Conservation (phyloP, 768 basidiomycete species). For the Pholiota conissans region DNA sequence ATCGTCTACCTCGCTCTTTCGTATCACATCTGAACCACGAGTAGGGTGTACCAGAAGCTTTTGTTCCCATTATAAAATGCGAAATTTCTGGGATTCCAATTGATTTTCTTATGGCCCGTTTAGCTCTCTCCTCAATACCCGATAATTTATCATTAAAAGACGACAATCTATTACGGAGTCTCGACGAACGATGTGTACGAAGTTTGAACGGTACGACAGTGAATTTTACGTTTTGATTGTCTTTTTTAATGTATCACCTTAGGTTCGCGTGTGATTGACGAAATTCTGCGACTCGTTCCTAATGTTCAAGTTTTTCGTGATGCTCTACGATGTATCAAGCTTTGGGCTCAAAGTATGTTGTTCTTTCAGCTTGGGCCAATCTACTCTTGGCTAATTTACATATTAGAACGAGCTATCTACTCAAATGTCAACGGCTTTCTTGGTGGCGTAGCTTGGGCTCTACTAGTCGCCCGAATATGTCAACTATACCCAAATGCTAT, state of each 20-base stretch:
- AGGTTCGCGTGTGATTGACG: slow-evolving; percentile 96
- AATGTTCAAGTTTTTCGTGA: slow-evolving; percentile 94
- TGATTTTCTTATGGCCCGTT: slow-evolving; percentile 91
- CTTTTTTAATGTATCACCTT: slow-evolving; percentile 5
- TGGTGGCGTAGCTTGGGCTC: slow-evolving; percentile 98
- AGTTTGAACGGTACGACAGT: slow-evolving; percentile 78
- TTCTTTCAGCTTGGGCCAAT: neutral
- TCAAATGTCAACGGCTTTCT: slow-evolving; percentile 98
- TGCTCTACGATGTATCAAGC: slow-evolving; percentile 91
- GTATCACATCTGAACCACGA: slow-evolving; percentile 6
- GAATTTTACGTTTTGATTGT: neutral
- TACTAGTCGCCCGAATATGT: slow-evolving; percentile 98
- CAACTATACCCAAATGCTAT: slow-evolving; percentile 95
- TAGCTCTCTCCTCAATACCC: slow-evolving; percentile 84
- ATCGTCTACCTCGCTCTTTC: neutral
- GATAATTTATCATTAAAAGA: slow-evolving; percentile 90
- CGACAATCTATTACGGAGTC: slow-evolving; percentile 86
- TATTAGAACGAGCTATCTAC: slow-evolving; percentile 88
- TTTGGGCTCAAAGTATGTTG: slow-evolving; percentile 92
- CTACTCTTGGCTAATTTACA: neutral
- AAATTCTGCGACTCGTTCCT: slow-evolving; percentile 92
- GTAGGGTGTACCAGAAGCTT: slow-evolving; percentile 95
- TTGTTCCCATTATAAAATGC: slow-evolving; percentile 91
- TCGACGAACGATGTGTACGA: slow-evolving; percentile 93
- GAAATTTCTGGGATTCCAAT: slow-evolving; percentile 91